Evolutionary conservation across 139 green algal genomes (phyloP).

Genomic region (Asterochloris sp.): DNA sequence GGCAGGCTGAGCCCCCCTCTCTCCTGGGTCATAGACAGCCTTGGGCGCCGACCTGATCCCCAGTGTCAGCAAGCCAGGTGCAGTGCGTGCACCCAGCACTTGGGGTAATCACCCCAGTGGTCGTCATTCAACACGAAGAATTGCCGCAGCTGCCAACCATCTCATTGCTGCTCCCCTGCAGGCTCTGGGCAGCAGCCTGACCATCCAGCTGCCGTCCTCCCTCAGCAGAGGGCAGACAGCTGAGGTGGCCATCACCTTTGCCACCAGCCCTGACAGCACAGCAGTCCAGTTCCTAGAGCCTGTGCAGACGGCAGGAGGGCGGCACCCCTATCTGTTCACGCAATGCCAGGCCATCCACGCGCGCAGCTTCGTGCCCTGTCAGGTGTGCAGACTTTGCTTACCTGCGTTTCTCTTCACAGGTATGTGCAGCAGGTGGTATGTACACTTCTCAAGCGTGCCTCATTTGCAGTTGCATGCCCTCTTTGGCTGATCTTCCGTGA

Average conservation of each 20-base stretch:
- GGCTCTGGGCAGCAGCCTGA: slow-evolving; percentile 47
- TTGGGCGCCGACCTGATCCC: too few species aligned
- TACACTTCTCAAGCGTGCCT: too few species aligned
- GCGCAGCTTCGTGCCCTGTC: slow-evolving; percentile 84
- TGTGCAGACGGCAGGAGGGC: slow-evolving; percentile 72
- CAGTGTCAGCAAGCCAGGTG: too few species aligned
- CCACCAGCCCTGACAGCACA: slow-evolving; percentile 47
- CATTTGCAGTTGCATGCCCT: too few species aligned
- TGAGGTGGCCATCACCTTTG: slow-evolving; percentile 18
- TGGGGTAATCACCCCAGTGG: background rate
- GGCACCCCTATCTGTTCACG: slow-evolving; percentile 89
- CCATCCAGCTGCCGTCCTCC: slow-evolving; percentile 34
- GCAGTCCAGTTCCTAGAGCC: slow-evolving; percentile 81
- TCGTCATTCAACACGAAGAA: background rate
- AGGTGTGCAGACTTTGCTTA: slow-evolving; percentile 35
- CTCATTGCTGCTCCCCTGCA: slow-evolving; percentile 13
- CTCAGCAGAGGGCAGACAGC: slow-evolving; percentile 16
- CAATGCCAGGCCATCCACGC: slow-evolving; percentile 96
- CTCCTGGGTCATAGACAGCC: too few species aligned
- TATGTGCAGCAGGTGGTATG: too few species aligned
- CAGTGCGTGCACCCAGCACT: background rate
- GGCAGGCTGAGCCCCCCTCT: too few species aligned
- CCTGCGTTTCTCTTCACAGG: background rate
- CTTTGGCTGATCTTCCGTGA: too few species aligned
- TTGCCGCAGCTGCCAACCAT: background rate